Base-by-base conservation (phyloP, 2,329 filamentous ascomycete genomes). In the Beauveria medogensis region DNA sequence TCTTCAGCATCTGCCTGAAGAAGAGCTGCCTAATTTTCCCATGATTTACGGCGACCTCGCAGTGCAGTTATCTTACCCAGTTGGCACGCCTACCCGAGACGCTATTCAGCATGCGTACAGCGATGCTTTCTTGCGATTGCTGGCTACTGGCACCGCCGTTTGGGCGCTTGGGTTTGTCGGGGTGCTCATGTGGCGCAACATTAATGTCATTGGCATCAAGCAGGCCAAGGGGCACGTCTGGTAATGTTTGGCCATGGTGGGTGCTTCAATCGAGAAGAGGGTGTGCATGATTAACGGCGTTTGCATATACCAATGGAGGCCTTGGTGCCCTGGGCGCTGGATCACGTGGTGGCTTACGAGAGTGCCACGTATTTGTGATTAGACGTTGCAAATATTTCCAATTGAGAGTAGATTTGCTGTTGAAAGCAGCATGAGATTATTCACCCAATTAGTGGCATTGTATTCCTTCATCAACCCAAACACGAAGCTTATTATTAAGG, bases 41-140 rank as follows among this genome's bases (percentile, higher is more conserved):
- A 68, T 69, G 22, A 83, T 88, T 52, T 86, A 85, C 62, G 77
- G 77, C 7, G 77, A 79, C 64, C 65, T 87, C 43, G 71, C 71
- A 1, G 75, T 74, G 8, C 84, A 87, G 64, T 69, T 84, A 1
- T 70, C 69, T 55, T 85, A 83, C 64, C 70, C 74, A 0, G 65
- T 75, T 7, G 81, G 80, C 2, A 75, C 67, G 9, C 69, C 74
- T 0, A 73, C 73, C 12, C 70, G 83, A 2, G 59, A 74, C 16
- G 85, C 78, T 0, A 87, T 88, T 65, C 84, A 86, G 66, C 68
- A 74, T 8, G 80, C 85, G 0, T 88, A 88, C 63, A 78, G 74
- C 1, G 79, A 80, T 61, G 77, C 78, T 0, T 79, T 82, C 70
- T 73, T 73, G 41, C 69, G 74, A n/a, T 79, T 82, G 77, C 68